A percentile compares a stretch with the other conserved stretches of the same genome.
These are phyloP conservation scores for Leccinum variicolor DNA, from an alignment of 768 basidiomycete species.

Conservation along the genomic window DNA sequence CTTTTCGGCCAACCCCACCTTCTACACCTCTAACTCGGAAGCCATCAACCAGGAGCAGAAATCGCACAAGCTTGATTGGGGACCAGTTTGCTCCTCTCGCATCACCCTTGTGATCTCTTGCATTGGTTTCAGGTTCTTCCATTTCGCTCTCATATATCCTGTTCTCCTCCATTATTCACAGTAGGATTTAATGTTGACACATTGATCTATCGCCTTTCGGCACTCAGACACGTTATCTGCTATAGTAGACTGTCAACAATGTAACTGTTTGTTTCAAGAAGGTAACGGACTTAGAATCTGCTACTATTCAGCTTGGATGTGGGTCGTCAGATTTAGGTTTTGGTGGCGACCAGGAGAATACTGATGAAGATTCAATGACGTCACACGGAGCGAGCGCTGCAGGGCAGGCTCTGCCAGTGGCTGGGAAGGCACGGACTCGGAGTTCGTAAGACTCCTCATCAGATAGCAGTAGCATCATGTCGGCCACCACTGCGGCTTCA, in stretches of 20 bases:
- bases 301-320: background rate
- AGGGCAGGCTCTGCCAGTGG: background rate
- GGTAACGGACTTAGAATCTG: background rate
- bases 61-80: conserved; percentile 43
- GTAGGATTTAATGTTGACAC: background rate
- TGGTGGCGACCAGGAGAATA: no score
- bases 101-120: conserved; percentile 11
- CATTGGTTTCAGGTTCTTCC: background rate
- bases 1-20: conserved; percentile 18
- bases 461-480: conserved; percentile 2
- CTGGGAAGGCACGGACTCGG: background rate
- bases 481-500: background rate
- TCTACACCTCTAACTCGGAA: conserved; percentile 64
- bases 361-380: background rate
- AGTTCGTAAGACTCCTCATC: background rate
- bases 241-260: conserved; percentile 6
- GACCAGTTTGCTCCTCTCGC: conserved; percentile 24
- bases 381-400: background rate
- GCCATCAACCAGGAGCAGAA: conserved; percentile 57
- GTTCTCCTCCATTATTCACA: background rate
- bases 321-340: background rate
- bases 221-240: background rate
- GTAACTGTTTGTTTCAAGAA: background rate
- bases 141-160: conserved; percentile 4
- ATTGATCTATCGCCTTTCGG: background rate